Evolutionary conservation across 192 early-diverging fungal genomes (phyloP).

Genomic region (Oehlia diaphana): DNA sequence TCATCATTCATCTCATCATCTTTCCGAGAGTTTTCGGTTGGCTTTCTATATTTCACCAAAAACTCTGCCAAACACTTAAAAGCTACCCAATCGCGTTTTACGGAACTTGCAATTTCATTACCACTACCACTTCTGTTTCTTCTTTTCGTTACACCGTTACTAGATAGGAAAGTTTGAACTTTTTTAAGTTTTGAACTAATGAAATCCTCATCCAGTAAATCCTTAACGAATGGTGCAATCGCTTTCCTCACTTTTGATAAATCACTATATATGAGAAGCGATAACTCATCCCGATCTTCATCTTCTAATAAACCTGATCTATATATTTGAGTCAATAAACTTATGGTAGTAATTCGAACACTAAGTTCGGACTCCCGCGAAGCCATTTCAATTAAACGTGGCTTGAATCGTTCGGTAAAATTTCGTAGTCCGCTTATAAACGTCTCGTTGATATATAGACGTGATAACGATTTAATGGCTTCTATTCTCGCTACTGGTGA

Average conservation of each 20-base stretch:
- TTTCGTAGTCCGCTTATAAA: slow-evolving; percentile 53
- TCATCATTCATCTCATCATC: slow-evolving; percentile 11
- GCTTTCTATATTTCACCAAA: slow-evolving; percentile 42
- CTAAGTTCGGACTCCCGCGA: slow-evolving; percentile 62
- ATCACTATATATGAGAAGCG: slow-evolving; percentile 71
- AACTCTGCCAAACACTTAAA: slow-evolving; percentile 49
- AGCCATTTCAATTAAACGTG: slow-evolving; percentile 77
- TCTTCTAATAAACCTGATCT: slow-evolving; percentile 60
- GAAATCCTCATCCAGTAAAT: slow-evolving; percentile 43
- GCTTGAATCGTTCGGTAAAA: slow-evolving; percentile 69
- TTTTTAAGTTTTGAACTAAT: slow-evolving; percentile 33
- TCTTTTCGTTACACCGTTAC: slow-evolving; percentile 10
- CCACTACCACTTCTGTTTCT: slow-evolving; percentile 22
- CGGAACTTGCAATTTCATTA: neutral
- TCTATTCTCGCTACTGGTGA: slow-evolving; percentile 67
- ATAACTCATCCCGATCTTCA: slow-evolving; percentile 59
- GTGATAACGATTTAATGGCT: slow-evolving; percentile 61
- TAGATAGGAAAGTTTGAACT: slow-evolving; percentile 28
- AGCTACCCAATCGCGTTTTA: slow-evolving; percentile 43
- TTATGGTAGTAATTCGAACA: slow-evolving; percentile 52
- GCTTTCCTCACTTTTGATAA: slow-evolving; percentile 66
- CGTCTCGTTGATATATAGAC: slow-evolving; percentile 58
- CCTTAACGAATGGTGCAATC: slow-evolving; percentile 61
- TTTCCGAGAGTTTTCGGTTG: slow-evolving; percentile 14
- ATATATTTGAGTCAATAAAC: slow-evolving; percentile 43